These are phyloP conservation scores for Amylocarpus encephaloides DNA, from an alignment of 2,329 filamentous ascomycete species.

Conservation along the genomic window DNA sequence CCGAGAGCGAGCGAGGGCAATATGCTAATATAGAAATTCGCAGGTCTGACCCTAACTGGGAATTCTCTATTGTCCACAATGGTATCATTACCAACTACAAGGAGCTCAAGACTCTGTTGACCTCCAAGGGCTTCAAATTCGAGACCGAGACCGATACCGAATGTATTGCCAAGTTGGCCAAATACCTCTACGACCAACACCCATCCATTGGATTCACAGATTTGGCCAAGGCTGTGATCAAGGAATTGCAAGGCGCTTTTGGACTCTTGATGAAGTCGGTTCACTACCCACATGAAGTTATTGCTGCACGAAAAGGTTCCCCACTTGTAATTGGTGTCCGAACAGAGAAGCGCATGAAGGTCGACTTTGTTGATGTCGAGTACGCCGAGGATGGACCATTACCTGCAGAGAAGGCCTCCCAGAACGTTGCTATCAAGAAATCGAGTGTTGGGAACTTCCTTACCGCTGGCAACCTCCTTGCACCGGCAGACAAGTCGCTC, in stretches of 20 bases:
- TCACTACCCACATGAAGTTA: slow-evolving; percentile 95
- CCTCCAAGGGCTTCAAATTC: slow-evolving; percentile 94
- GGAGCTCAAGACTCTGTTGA: slow-evolving; percentile 89
- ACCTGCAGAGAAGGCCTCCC: slow-evolving; percentile 87
- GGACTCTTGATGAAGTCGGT: slow-evolving; percentile 97
- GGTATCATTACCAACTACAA: slow-evolving; percentile 99
- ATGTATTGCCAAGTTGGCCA: slow-evolving; percentile 97
- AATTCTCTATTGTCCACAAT: slow-evolving; percentile 98
- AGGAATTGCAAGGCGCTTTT: slow-evolving; percentile 96
- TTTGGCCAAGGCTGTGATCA: slow-evolving; percentile 94
- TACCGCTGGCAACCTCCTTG: slow-evolving; percentile 64
- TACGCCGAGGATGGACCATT: slow-evolving; percentile 79
- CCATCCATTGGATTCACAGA: slow-evolving; percentile 93
- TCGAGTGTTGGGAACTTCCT: slow-evolving; percentile 59
- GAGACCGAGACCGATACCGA: slow-evolving; percentile 99
- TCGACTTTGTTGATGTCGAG: slow-evolving; percentile 99
- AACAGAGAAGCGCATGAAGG: slow-evolving; percentile 99
- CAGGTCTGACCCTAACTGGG: slow-evolving; percentile 90
- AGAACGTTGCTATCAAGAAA: slow-evolving; percentile 97
- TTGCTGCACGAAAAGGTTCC: slow-evolving; percentile 97
- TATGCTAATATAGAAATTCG: slow-evolving; percentile 15
- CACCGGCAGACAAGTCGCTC: slow-evolving; percentile 93
- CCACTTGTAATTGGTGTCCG: slow-evolving; percentile 95
- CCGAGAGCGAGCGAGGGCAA: background rate
- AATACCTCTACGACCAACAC: slow-evolving; percentile 96